Conservation (phyloP, 2,329 filamentous ascomycete genomes). For the Ophiostoma angusticollis region DNA sequence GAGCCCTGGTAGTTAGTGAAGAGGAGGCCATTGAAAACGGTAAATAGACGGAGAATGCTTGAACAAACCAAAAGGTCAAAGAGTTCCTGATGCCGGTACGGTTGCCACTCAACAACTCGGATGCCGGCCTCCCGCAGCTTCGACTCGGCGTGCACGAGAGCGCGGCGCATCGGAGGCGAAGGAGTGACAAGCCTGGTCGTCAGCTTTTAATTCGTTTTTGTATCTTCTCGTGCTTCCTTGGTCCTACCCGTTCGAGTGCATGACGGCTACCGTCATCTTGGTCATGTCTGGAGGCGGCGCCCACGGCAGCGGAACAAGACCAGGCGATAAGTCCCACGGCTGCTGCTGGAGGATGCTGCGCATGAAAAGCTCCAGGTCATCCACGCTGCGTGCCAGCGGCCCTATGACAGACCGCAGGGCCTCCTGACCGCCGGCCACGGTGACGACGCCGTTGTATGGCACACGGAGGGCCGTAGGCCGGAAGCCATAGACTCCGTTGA, state of each 20-base stretch:
- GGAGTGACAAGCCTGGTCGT: background rate
- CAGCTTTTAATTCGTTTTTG: too few species aligned
- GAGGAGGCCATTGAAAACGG: background rate
- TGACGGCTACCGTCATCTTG: background rate
- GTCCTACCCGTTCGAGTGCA: background rate
- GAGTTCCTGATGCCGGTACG: background rate
- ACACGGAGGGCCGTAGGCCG: conserved; percentile 24
- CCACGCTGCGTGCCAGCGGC: conserved; percentile 43
- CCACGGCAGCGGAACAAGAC: conserved; percentile 52
- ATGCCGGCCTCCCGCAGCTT: background rate
- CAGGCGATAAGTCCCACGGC: conserved; percentile 54
- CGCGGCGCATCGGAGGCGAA: background rate
- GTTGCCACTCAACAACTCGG: background rate
- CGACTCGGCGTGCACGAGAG: background rate
- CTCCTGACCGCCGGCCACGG: background rate
- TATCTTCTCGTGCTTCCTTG: too few species aligned
- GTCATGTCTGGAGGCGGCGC: background rate
- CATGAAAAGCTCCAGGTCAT: conserved; percentile 38
- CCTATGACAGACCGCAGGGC: conserved; percentile 42
- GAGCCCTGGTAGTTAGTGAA: background rate
- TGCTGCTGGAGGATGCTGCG: conserved; percentile 41
- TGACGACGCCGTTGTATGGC: conserved; percentile 33
- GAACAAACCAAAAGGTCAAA: background rate
- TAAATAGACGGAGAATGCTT: background rate
- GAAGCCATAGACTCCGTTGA: background rate